Percentiles rank a stretch among this genome's conserved stretches.
These are phyloP conservation scores for Penicillium ochrochloron DNA, from an alignment of 495 filamentous ascomycete genomes.

Conservation along the genomic window DNA sequence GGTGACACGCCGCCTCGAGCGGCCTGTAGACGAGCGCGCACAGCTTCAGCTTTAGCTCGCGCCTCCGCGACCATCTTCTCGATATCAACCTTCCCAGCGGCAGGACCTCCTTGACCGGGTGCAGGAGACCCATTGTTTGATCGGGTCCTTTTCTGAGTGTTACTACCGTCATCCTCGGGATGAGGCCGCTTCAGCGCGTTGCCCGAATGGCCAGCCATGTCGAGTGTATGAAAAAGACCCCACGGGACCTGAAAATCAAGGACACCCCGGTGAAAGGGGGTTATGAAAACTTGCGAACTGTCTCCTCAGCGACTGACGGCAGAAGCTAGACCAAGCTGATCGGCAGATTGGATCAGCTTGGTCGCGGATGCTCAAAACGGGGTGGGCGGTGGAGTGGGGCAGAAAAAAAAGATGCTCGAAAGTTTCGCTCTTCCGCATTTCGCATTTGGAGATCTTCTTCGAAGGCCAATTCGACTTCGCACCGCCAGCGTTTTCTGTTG, in stretches of 20 bases:
- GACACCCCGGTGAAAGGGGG: not conserved
- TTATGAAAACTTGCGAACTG: not conserved
- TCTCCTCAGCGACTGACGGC: not conserved
- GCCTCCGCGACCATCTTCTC: constrained; percentile 67
- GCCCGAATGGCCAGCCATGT: constrained; percentile 58
- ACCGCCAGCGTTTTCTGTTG: constrained; percentile 45
- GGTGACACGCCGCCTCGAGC: constrained; percentile 44
- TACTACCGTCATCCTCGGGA: constrained; percentile 56
- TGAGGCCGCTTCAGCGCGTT: constrained; percentile 63
- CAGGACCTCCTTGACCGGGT: constrained; percentile 42
- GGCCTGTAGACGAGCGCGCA: constrained; percentile 58
- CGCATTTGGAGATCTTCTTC: constrained; percentile 34
- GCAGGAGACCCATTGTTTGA: constrained; percentile 64
- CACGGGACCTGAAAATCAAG: constrained; percentile 11
- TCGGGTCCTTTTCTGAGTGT: constrained; percentile 60
- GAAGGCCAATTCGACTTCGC: constrained; percentile 34
- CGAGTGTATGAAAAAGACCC: constrained; percentile 16
- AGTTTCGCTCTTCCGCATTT: constrained; percentile 33
- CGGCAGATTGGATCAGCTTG: not conserved
- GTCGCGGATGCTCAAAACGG: constrained; percentile 21
- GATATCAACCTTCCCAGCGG: constrained; percentile 57
- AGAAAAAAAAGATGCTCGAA: constrained; percentile 41
- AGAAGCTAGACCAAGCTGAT: constrained; percentile 4
- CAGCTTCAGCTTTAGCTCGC: constrained; percentile 61
- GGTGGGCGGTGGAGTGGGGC: constrained; percentile 32